Conservation (phyloP, 2,329 filamentous ascomycete species). For the Exserohilum rostratum region DNA sequence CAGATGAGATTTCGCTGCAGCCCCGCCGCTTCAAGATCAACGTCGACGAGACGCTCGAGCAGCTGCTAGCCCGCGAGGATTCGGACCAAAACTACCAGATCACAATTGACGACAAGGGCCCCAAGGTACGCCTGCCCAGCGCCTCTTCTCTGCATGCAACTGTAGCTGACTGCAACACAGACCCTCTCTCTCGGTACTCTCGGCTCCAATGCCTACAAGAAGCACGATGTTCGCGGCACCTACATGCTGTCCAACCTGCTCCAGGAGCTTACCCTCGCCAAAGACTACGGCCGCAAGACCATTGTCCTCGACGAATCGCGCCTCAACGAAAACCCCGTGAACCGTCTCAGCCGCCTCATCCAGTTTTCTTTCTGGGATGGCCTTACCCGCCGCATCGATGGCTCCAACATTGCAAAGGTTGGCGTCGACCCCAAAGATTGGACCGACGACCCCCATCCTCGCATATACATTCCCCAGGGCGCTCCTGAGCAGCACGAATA, state of each 20-base stretch:
- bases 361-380: conserved; percentile 86
- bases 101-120: conserved; percentile 93
- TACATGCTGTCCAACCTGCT: conserved; percentile 97
- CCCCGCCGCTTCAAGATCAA: conserved; percentile 84
- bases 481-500: conserved; percentile 89
- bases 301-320: conserved; percentile 91
- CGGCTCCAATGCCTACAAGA: conserved; percentile 82
- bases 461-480: conserved; percentile 87
- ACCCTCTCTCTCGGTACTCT: conserved; percentile 84
- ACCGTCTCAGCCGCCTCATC: conserved; percentile 83
- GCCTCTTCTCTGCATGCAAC: neutral
- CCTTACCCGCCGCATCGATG: conserved; percentile 6
- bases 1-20: conserved; percentile 74
- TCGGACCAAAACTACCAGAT: conserved; percentile 96
- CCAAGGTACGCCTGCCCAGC: conserved; percentile 70
- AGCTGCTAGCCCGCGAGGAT: conserved; percentile 83
- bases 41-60: conserved; percentile 81
- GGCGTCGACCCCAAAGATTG: conserved; percentile 93
- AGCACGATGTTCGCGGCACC: conserved; percentile 89
- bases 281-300: conserved; percentile 86
- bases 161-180: conserved; percentile 52
- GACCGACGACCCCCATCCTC: conserved; percentile 85
- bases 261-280: conserved; percentile 90
- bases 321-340: conserved; percentile 93
- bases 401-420: conserved; percentile 80